phyloP scores from a whole-genome alignment of 495 filamentous ascomycete species.

The Trichocladium uniseriatum region DNA sequence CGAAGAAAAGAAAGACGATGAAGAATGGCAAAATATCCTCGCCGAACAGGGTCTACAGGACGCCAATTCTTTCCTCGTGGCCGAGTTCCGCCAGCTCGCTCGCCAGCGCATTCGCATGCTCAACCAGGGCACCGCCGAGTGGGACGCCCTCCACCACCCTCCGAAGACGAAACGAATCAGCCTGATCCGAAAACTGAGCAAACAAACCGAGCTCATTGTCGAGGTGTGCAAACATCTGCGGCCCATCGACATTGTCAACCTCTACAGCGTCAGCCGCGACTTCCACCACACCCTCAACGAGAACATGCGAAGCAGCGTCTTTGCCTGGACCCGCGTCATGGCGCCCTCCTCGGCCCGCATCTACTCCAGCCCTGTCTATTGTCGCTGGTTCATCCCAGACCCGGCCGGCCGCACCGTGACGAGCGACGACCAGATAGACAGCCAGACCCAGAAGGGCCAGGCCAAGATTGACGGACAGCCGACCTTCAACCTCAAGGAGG shows the following conservation, averaged over 20 bases:
- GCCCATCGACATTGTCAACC: conserved; percentile 40
- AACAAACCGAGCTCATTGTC: conserved; percentile 40
- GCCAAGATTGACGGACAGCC: background rate
- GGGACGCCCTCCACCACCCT: background rate
- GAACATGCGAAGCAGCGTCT: conserved; percentile 32
- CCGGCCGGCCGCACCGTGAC: conserved; percentile 27
- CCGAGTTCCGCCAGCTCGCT: conserved; percentile 9
- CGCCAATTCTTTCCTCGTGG: conserved; percentile 2
- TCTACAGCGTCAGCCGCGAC: conserved; percentile 48
- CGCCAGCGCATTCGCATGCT: conserved; percentile 7
- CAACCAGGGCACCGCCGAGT: conserved; percentile 2
- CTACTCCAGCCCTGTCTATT: conserved; percentile 46
- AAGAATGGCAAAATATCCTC: conserved; percentile 2
- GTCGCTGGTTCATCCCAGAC: conserved; percentile 35
- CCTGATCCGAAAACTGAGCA: conserved; percentile 42
- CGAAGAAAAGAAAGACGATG: conserved; percentile 2
- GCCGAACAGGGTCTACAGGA: conserved; percentile 5
- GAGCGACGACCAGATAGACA: conserved; percentile 10
- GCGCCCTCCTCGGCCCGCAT: conserved; percentile 38
- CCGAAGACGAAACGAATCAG: conserved; percentile 29
- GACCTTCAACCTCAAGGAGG: conserved; percentile 1
- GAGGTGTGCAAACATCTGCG: conserved; percentile 42
- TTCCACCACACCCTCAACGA: conserved; percentile 46
- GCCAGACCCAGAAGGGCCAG: conserved; percentile 6
- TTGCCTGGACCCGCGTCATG: conserved; percentile 20